A percentile compares a stretch with the other conserved stretches of the same genome.
These are phyloP conservation scores for Spatholobus suberectus DNA, from an alignment of 306 rosid species.

Conservation along the genomic window DNA sequence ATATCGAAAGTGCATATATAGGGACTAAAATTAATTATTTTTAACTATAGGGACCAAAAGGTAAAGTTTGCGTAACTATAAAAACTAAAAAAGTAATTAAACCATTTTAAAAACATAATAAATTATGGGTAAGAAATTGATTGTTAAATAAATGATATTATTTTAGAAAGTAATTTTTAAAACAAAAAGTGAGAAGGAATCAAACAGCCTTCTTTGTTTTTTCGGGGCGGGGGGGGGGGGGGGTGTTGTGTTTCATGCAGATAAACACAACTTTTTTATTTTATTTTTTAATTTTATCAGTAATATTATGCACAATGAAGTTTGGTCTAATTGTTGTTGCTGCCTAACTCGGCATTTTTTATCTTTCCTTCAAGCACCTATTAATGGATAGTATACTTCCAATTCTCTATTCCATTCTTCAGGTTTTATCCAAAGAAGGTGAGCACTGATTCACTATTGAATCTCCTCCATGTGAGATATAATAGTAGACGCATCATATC, in stretches of 20 bases:
- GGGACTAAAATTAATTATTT: too few species aligned
- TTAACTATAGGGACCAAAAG: too few species aligned
- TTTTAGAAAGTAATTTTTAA: background rate
- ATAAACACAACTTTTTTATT: background rate
- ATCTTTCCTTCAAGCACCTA: background rate
- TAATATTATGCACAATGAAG: background rate
- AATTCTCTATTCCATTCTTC: conserved; percentile 11
- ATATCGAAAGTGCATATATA: too few species aligned
- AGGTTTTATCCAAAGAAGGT: conserved; percentile 25
- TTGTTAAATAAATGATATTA: background rate
- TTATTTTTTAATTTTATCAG: background rate
- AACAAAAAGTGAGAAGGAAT: background rate
- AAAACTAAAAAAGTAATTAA: too few species aligned
- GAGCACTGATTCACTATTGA: background rate
- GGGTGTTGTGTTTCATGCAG: too few species aligned
- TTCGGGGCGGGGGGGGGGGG: too few species aligned
- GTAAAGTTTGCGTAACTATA: too few species aligned
- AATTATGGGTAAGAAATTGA: background rate
- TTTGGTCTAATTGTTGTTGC: conserved; percentile 7
- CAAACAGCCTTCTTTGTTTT: too few species aligned
- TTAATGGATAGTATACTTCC: background rate
- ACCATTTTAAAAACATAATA: background rate
- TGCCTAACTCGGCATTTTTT: background rate
- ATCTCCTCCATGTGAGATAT: background rate
- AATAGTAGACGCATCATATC: background rate